Evolutionary conservation across 2,329 filamentous ascomycete genomes (phyloP), one percentile per base, ranked within the genome.

Genomic region (Sphaerostilbella broomeana): DNA sequence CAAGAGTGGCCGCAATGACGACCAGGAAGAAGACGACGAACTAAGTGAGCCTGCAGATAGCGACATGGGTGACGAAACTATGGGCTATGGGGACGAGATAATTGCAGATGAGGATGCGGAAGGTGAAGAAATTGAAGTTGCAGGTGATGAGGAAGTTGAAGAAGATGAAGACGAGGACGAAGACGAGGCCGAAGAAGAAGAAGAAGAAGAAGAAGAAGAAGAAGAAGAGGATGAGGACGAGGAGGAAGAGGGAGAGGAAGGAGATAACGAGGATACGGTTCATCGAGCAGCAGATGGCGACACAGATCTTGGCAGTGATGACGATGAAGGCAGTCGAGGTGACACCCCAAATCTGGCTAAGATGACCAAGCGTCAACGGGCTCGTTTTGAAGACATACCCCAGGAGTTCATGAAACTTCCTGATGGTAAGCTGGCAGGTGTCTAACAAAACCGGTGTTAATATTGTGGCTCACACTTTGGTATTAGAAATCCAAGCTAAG

Each of bases 401-500:
- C 70, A 67, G 54, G 69, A 72, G 50, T 73, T 67, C 53, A 70
- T 79, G 69, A 78, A 79, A 55, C 57, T 79, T 1, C 78, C 75
- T 3, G 74, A 79, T 57, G 75, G 75, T 73, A 59, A 47, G 70
- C 53, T 13, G 13, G 5, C 5, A 17, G n/a, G n/a, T n/a, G n/a
- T n/a, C n/a, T n/a, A n/a, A n/a, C n/a, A n/a, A n/a, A n/a, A n/a
- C n/a, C n/a, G n/a, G n/a, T n/a, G n/a, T n/a, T n/a, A 16, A 10
- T 3, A 16, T 12, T 15, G 22, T 6, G 11, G 4, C 41, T 40
- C 12, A 13, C 19, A 7, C 12, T 35, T 13, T 25, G 12, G n/a
- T 4, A 26, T 46, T 60, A 78, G 75, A 79, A 68, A 75, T 79
- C 4, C 75, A 79, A 68, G 75, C 69, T 2, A 79, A 79, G 58